A percentile compares a stretch with the other conserved stretches of the same genome.
Evolutionary conservation across 257 asterid genomes (phyloP).

Genomic region (Jacaranda mimosifolia): DNA sequence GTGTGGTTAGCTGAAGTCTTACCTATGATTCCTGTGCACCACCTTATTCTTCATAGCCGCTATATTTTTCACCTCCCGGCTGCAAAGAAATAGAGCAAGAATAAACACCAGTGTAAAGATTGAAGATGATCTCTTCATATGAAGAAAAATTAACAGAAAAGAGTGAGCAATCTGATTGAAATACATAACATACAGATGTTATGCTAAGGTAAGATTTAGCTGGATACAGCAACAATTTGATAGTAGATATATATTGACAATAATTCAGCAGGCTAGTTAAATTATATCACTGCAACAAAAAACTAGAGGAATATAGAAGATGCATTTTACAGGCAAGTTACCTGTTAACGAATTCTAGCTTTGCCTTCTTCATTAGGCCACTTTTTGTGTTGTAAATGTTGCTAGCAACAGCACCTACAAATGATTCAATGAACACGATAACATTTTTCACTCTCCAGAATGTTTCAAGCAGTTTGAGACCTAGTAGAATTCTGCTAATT

Average conservation of each 20-base stretch:
- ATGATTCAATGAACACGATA: conserved; percentile 1
- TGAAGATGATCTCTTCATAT: not conserved
- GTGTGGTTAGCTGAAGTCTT: conserved; percentile 21
- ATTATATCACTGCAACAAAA: not conserved
- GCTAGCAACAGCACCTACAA: conserved; percentile 50
- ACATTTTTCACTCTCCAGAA: conserved; percentile 14
- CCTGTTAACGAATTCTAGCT: conserved; percentile 83
- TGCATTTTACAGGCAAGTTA: conserved; percentile 33
- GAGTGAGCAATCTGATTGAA: too few species aligned
- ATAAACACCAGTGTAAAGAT: conserved; percentile 14
- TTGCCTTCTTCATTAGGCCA: conserved; percentile 90
- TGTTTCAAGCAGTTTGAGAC: conserved; percentile 6
- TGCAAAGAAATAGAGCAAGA: conserved; percentile 44
- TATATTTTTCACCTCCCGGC: conserved; percentile 79
- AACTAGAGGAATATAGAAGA: not conserved
- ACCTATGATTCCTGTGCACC: conserved; percentile 62
- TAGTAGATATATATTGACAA: not conserved
- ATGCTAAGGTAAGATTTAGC: not conserved
- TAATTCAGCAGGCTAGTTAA: not conserved
- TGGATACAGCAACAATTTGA: not conserved
- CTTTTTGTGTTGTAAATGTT: conserved; percentile 78
- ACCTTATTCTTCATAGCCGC: conserved; percentile 71
- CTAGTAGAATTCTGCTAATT: conserved; percentile 3
- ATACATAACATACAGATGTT: too few species aligned
- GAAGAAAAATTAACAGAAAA: not conserved